phyloP scores from a whole-genome alignment of 2,329 filamentous ascomycete genomes.

The Colletotrichum gigasporum region DNA sequence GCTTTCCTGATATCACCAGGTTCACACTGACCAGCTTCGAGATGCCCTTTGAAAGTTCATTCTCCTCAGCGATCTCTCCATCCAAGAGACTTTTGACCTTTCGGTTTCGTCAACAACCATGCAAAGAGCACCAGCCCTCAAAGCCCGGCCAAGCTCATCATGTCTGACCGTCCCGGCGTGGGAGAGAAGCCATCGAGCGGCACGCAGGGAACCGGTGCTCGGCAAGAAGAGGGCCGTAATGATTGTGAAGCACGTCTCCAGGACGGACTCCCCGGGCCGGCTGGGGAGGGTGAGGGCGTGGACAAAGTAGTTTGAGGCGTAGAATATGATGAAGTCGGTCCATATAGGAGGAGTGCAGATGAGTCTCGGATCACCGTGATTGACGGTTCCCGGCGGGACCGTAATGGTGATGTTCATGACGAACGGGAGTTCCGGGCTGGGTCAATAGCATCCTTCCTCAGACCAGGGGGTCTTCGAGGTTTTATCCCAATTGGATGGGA shows the following conservation, averaged over 20 bases:
- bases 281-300: slow-evolving; percentile 36
- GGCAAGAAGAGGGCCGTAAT: slow-evolving; percentile 31
- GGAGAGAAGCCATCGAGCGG: slow-evolving; percentile 23
- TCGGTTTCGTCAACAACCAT: slow-evolving; percentile 33
- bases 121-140: slow-evolving; percentile 35
- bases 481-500: not conserved
- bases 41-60: slow-evolving; percentile 23
- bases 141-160: slow-evolving; percentile 29
- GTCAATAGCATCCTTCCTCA: not conserved
- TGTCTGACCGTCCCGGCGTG: slow-evolving; percentile 26
- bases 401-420: slow-evolving; percentile 25
- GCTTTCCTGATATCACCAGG: not conserved
- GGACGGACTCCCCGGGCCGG: slow-evolving; percentile 32
- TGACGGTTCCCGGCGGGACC: slow-evolving; percentile 18
- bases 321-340: slow-evolving; percentile 36
- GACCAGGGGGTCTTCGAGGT: not conserved
- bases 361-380: slow-evolving; percentile 33
- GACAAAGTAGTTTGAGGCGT: slow-evolving; percentile 37
- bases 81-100: slow-evolving; percentile 23
- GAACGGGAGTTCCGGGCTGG: not conserved
- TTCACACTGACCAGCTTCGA: slow-evolving; percentile 19
- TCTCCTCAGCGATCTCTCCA: slow-evolving; percentile 14
- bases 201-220: slow-evolving; percentile 30
- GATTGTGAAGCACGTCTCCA: slow-evolving; percentile 26
- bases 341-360: slow-evolving; percentile 34